These are phyloP conservation scores for Aspergillus heteromorphus DNA, from an alignment of 495 filamentous ascomycete species.

Conservation along the genomic window DNA sequence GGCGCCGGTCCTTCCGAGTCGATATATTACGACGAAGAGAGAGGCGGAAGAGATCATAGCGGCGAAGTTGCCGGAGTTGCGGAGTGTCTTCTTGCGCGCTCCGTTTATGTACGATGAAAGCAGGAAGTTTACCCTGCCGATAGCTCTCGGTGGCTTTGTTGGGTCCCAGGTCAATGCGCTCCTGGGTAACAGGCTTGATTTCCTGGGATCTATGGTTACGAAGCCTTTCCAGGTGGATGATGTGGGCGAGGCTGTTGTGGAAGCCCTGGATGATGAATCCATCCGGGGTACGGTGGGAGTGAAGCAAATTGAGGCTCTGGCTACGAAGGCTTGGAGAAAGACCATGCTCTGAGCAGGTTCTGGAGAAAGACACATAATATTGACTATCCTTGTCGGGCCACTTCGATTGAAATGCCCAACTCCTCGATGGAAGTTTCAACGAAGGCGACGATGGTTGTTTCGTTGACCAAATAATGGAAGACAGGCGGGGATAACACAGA, in stretches of 20 bases:
- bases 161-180: constrained; percentile 67
- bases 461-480: not conserved
- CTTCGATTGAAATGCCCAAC: not conserved
- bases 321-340: constrained; percentile 72
- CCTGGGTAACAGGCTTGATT: constrained; percentile 65
- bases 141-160: constrained; percentile 66
- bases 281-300: constrained; percentile 66
- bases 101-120: constrained; percentile 83
- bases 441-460: not conserved
- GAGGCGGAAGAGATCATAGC: constrained; percentile 81
- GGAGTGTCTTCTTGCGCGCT: constrained; percentile 77
- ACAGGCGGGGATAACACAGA: not conserved
- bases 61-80: constrained; percentile 63
- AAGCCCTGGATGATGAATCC: constrained; percentile 65
- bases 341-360: constrained; percentile 59
- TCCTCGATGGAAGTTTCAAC: not conserved
- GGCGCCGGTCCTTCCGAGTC: constrained; percentile 70
- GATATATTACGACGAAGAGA: constrained; percentile 89
- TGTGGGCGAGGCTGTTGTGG: constrained; percentile 78
- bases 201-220: constrained; percentile 70
- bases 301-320: constrained; percentile 65
- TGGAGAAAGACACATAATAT: not conserved
- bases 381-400: not conserved
- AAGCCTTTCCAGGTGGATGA: constrained; percentile 83
- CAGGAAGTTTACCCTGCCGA: constrained; percentile 73